Base-by-base conservation (phyloP, 306 rosid species). In the Lablab purpureus region DNA sequence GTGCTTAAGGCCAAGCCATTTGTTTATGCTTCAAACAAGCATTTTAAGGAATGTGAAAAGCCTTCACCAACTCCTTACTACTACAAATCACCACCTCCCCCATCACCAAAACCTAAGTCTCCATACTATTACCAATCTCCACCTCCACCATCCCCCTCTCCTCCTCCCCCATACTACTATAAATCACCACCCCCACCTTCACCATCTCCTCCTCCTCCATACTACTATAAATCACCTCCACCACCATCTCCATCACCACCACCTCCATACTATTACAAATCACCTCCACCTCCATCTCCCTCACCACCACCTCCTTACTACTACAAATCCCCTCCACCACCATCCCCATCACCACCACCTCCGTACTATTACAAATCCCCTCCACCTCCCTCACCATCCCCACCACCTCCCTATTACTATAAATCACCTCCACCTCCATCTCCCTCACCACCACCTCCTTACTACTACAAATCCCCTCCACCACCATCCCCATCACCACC, bases 1-100 rank as follows among this genome's bases (percentile, higher is more conserved):
- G 98, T 94, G 67, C 90, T 94, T 34, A 22, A 30, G 7, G 89
- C 97, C 11, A 87, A 85, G 80, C 87, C 97, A 59, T 94, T 94
- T 81, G 98, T 97, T 8, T 94, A 90, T 83, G 97, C 95, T 67
- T 84, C 98, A 0, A 91, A 91, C 86, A 88, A 81, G 32, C 92
- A 90, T 54, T 84, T 82, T 65, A 22, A 88, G 67, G 92, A 92
- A 79, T 94, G 98, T 59, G 40, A 75, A 3, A 89, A 92, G 67
- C 94, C 98, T 11, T 52, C 88, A 14, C 96, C 94, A 14, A 82
- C 98, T 58, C 97, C 98, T 0, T 88, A 91, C 25, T 63, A 84
- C 14, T 91, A 89, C 46, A 88, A 55, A 2, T 83, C 91, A 2
- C 89, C 90, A 0, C 90, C 90, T 7, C 91, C 90, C 11, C 88